These are phyloP conservation scores for Afroboletus lepidellus DNA, from an alignment of 1,284 basidiomycete genomes.

Conservation along the genomic window DNA sequence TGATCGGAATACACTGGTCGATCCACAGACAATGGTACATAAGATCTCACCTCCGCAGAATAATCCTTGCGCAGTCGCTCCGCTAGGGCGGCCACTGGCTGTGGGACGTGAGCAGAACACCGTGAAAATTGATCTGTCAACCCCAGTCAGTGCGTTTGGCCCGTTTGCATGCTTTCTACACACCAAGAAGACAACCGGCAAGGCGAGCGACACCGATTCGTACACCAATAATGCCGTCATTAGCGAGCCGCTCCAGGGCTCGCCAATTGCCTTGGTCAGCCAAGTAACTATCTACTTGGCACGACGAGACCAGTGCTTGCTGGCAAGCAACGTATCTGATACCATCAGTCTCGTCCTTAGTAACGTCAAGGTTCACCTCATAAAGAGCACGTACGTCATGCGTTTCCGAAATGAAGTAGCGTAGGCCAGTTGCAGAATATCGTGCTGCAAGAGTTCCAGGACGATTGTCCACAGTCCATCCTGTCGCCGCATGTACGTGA, in stretches of 20 bases:
- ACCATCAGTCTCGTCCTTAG: background rate
- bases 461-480: slow-evolving; percentile 26
- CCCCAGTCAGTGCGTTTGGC: slow-evolving; percentile 6
- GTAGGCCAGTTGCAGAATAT: slow-evolving; percentile 54
- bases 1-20: slow-evolving; percentile 12
- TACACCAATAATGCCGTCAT: slow-evolving; percentile 82
- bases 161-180: slow-evolving; percentile 21
- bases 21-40: slow-evolving; percentile 30
- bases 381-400: slow-evolving; percentile 62
- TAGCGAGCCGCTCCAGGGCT: slow-evolving; percentile 55
- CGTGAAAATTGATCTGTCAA: slow-evolving; percentile 28
- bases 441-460: slow-evolving; percentile 43
- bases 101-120: slow-evolving; percentile 24
- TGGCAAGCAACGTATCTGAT: slow-evolving; percentile 69
- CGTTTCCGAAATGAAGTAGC: slow-evolving; percentile 65
- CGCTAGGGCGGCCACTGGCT: slow-evolving; percentile 37
- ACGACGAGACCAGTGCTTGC: slow-evolving; percentile 54
- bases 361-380: slow-evolving; percentile 10
- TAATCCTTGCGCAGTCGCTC: slow-evolving; percentile 45
- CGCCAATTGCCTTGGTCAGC: slow-evolving; percentile 57
- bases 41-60: slow-evolving; percentile 49
- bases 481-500: slow-evolving; percentile 26
- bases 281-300: slow-evolving; percentile 39
- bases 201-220: slow-evolving; percentile 82
- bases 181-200: slow-evolving; percentile 54